Percentiles rank a stretch among this genome's conserved stretches.
phyloP scores from a whole-genome alignment of 2,329 filamentous ascomycete genomes.

The Alternaria burnsii region DNA sequence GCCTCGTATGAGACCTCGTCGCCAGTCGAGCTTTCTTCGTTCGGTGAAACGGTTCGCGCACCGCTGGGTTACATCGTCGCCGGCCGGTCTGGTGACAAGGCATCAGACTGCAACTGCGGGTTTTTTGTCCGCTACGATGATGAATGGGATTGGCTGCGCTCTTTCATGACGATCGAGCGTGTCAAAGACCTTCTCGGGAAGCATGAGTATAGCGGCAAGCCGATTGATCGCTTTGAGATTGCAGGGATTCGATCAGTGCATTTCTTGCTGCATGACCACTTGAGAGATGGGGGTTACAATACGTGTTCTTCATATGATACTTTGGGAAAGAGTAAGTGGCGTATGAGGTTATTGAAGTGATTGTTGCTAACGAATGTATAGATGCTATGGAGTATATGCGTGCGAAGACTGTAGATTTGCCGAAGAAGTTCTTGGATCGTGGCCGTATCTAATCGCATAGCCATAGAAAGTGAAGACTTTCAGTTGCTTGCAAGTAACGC shows the following conservation, averaged over 20 bases:
- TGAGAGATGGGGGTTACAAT: slow-evolving; percentile 49
- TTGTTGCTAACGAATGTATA: slow-evolving; percentile 2
- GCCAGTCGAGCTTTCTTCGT: slow-evolving; percentile 12
- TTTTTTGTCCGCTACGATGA: slow-evolving; percentile 47
- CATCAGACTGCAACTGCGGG: slow-evolving; percentile 48
- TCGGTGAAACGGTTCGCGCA: slow-evolving; percentile 39
- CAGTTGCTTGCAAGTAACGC: no score
- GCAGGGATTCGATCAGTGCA: slow-evolving; percentile 37
- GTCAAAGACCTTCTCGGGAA: slow-evolving; percentile 41
- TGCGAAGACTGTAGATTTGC: slow-evolving; percentile 27
- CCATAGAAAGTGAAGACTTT: neutral
- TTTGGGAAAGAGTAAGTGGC: slow-evolving; percentile 19
- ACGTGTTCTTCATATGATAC: slow-evolving; percentile 12
- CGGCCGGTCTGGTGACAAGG: slow-evolving; percentile 54
- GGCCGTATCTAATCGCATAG: slow-evolving; percentile 12
- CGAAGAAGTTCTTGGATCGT: slow-evolving; percentile 24
- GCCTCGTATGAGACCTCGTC: slow-evolving; percentile 42
- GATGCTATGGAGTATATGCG: slow-evolving; percentile 33
- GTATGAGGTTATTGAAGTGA: neutral
- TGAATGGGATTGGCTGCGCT: slow-evolving; percentile 46
- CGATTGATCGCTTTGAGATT: slow-evolving; percentile 21
- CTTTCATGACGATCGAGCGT: slow-evolving; percentile 35
- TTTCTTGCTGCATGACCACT: slow-evolving; percentile 56
- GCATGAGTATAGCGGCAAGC: slow-evolving; percentile 34
- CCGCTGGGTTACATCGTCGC: slow-evolving; percentile 57